Evolutionary conservation across 768 basidiomycete species (phyloP).

Genomic region (Leccinum variicolor): DNA sequence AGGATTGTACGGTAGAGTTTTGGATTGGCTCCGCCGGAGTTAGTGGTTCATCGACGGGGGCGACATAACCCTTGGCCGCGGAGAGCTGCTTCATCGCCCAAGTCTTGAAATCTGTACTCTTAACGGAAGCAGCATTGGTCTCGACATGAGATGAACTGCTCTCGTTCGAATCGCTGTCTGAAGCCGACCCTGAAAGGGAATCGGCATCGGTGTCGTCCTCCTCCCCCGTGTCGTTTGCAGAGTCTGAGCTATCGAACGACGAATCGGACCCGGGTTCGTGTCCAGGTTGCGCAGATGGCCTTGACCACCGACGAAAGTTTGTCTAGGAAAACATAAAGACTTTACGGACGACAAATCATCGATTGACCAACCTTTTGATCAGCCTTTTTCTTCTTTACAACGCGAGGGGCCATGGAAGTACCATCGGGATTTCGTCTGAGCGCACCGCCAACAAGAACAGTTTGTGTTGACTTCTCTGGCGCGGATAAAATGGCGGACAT

Average conservation of each 20-base stretch:
- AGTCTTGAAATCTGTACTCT: constrained; percentile 70
- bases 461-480: constrained; percentile 13
- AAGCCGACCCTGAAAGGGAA: constrained; percentile 9
- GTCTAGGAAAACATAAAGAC: constrained; percentile 24
- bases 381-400: constrained; percentile 43
- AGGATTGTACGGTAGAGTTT: constrained; percentile 8
- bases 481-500: constrained; percentile 6
- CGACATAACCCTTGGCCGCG: constrained; percentile 39
- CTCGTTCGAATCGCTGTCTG: constrained; percentile 18
- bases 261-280: constrained; percentile 42
- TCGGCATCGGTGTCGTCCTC: constrained; percentile 22
- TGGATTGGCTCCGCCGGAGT: constrained; percentile 11
- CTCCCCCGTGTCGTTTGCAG: constrained; percentile 52
- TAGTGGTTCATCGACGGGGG: constrained; percentile 10
- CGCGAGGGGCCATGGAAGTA: constrained; percentile 44
- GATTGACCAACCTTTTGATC: constrained; percentile 40
- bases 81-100: constrained; percentile 86
- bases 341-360: constrained; percentile 1
- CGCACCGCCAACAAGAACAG: constrained; percentile 58
- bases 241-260: constrained; percentile 79
- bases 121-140: constrained; percentile 24
- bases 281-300: constrained; percentile 26
- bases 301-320: constrained; percentile 52
- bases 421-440: constrained; percentile 68
- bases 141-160: constrained; percentile 15